Conservation (phyloP, 1,284 basidiomycete species). For the Irpex sp. region DNA sequence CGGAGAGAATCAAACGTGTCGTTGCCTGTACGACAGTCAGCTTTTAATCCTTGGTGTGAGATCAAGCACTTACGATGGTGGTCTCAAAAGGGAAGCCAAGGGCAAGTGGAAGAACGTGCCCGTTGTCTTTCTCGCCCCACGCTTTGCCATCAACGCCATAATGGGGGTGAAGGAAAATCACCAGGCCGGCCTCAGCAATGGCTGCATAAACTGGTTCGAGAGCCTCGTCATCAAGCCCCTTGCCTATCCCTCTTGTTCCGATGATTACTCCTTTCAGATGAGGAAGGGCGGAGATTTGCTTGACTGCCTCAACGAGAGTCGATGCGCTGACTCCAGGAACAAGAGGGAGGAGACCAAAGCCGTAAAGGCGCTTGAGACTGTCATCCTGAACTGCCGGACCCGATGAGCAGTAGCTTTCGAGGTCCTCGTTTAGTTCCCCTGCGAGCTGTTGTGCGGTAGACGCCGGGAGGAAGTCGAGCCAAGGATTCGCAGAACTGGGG, state of each 20-base stretch:
- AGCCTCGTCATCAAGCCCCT: slow-evolving; percentile 73
- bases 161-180: slow-evolving; percentile 81
- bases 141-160: slow-evolving; percentile 67
- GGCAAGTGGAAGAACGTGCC: slow-evolving; percentile 82
- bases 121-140: slow-evolving; percentile 76
- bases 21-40: slow-evolving; percentile 47
- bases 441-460: slow-evolving; percentile 66
- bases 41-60: neutral
- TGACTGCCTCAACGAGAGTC: slow-evolving; percentile 58
- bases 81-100: slow-evolving; percentile 89
- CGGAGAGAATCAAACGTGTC: slow-evolving; percentile 77
- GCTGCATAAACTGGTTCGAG: slow-evolving; percentile 79
- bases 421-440: slow-evolving; percentile 65
- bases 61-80: slow-evolving; percentile 58
- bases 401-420: slow-evolving; percentile 75
- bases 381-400: slow-evolving; percentile 40
- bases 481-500: slow-evolving; percentile 76
- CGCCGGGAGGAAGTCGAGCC: slow-evolving; percentile 80
- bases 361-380: slow-evolving; percentile 63
- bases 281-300: slow-evolving; percentile 60
- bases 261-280: slow-evolving; percentile 80
- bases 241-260: slow-evolving; percentile 75
- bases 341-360: slow-evolving; percentile 82
- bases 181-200: slow-evolving; percentile 61
- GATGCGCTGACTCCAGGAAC: slow-evolving; percentile 57